Evolutionary conservation across 2,329 filamentous ascomycete genomes (phyloP), one percentile per base, ranked within the genome.

Genomic region (Neophaeococcomyces aloes): DNA sequence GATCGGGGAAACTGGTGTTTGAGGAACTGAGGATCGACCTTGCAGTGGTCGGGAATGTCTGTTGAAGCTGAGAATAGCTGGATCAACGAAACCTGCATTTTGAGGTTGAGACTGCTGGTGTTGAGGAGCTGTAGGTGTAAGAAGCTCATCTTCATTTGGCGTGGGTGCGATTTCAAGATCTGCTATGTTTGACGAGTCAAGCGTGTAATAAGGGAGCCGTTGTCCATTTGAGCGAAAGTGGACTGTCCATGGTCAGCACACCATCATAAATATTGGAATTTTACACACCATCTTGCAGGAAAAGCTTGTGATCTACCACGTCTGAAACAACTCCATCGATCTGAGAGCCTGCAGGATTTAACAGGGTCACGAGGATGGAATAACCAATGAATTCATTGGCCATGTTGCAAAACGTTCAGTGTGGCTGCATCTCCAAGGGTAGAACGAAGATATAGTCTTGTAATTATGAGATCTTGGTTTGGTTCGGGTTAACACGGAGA

Each of bases 21-120:
- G 53, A 17, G 46, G 48, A 2, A 33, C 23, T 11, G 49, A 36
- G 10, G 48, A 40, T 30, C 49, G 41, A 5, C 31, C n/a, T 18
- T 40, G 19, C 17, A 31, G 29, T 36, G 48, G 48, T 14, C 35
- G 25, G 38, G 39, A 49, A 8, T 59, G 57, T 47, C 60, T 64
- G 7, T 66, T 62, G 59, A 85, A 75, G 58, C 84, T 87, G 35
- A 93, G 60, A 44, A 93, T 93, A 3, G 86, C 86, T 8, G 86
- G 86, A 55, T 93, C 86, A n/a, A 81, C 72, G 56, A 91, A 86
- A 53, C 45, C 57, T 29, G 53, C 42, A 5, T 47, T 46, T 23
- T 45, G 42, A 25, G 43, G 36, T n/a, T 47, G 48, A n/a, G 48
- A 31, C 13, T 45, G 23, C 34, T 41, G 40, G 2, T 36, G 44